These are phyloP conservation scores for Pichia sp. DNA, from an alignment of 1,139 yeast genomes.

Conservation along the genomic window DNA sequence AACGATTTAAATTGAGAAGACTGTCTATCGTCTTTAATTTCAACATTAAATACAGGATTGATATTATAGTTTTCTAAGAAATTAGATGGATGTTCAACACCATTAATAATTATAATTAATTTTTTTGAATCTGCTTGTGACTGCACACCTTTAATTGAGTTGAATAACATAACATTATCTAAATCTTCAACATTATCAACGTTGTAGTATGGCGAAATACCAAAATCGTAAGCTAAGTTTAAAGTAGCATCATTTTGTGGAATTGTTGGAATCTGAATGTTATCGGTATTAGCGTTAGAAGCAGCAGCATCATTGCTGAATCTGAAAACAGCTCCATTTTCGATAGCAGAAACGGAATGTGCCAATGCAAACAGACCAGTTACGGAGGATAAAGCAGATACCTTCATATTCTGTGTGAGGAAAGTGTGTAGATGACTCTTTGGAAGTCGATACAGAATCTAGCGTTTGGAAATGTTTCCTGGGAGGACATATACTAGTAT, in stretches of 20 bases:
- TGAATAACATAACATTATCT: slow-evolving; percentile 27
- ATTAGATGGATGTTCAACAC: slow-evolving; percentile 33
- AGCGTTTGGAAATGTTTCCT: too few species aligned
- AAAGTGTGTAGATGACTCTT: neutral
- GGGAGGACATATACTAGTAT: too few species aligned
- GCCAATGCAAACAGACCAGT: slow-evolving; percentile 4
- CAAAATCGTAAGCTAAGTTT: slow-evolving; percentile 41
- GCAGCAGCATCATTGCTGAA: slow-evolving; percentile 9
- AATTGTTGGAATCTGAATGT: slow-evolving; percentile 14
- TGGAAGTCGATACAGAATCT: neutral
- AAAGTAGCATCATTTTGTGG: slow-evolving; percentile 26
- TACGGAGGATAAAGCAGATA: neutral
- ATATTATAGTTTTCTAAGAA: slow-evolving; percentile 26
- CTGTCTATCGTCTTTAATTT: slow-evolving; percentile 21
- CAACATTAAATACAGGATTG: slow-evolving; percentile 21
- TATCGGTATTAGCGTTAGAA: neutral
- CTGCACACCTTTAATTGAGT: slow-evolving; percentile 2
- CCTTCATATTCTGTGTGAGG: neutral
- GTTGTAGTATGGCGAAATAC: slow-evolving; percentile 33
- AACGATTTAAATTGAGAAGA: slow-evolving; percentile 19
- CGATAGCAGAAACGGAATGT: slow-evolving; percentile 15
- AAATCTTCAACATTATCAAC: slow-evolving; percentile 30
- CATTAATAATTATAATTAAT: slow-evolving; percentile 37
- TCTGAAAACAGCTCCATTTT: slow-evolving; percentile 27
- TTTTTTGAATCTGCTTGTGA: slow-evolving; percentile 30